Base-by-base conservation (phyloP, 192 early-diverging fungal genomes). In the Podochytrium sp. region DNA sequence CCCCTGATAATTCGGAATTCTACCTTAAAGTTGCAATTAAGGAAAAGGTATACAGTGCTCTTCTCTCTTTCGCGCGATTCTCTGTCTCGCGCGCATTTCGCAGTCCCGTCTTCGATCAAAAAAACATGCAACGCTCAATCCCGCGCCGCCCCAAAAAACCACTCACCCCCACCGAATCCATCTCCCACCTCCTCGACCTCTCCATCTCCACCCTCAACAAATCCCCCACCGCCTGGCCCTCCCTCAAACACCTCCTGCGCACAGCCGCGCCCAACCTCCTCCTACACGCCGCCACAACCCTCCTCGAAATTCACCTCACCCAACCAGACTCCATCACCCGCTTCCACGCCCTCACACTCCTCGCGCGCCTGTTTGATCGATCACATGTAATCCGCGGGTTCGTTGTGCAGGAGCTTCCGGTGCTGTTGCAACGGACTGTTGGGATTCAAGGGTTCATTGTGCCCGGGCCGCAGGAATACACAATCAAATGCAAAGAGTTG, bases 291-390 rank as follows among this genome's bases (percentile, higher is more conserved):
- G 12, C 30, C 29, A 20, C 29, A 2, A 10, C 29, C 7, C 49
- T 65, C 41, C 12, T 65, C 18, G 42, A 50, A 7, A 30, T 29
- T 42, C 42, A 49, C 29, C 14, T 69, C 50, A 52, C 49, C 14
- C 51, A 56, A 29, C 20, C 66, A n/a, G 35, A 69, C 34, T 10
- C 50, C 16, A 27, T 69, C 12, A 27, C 66, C 4, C 66, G 66
- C 20, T 35, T 69, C 66, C 20, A 18, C n/a, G 35, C 66, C 6
- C 37, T 69, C 25, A 23, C 30, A 10, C 66, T 69, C 51, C 18
- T 40, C 27, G 32, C 18, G 50, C 4, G 6, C 23, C 52, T 69
- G 49, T 69, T 69, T 55, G 34, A 5, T 16, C 50, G 50, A 10
- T 30, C 50, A 1, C 14, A 7, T 1, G 29, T 18, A 14, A 55